These are phyloP conservation scores for Chara braunii DNA, from an alignment of 139 green algal genomes.

Conservation along the genomic window DNA sequence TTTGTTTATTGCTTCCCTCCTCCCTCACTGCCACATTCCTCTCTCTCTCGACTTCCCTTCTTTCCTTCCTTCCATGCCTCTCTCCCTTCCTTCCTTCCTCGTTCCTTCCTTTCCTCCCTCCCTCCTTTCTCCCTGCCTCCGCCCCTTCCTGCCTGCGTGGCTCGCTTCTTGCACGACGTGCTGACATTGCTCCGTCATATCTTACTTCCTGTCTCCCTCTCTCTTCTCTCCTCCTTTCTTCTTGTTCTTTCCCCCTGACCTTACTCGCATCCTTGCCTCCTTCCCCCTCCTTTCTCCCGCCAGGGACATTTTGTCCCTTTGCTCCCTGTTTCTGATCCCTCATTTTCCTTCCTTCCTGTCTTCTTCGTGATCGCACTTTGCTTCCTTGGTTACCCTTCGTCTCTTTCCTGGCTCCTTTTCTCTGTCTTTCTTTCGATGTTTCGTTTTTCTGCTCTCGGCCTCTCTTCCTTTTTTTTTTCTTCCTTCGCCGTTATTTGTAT, in stretches of 20 bases:
- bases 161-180: not conserved
- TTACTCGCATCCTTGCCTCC: no score
- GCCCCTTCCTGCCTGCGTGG: not conserved
- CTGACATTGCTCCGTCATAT: no score
- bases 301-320: no score
- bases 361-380: no score
- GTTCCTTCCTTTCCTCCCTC: not conserved
- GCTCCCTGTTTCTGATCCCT: no score
- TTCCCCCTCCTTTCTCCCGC: no score
- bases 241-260: no score
- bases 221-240: no score
- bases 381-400: no score
- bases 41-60: not conserved
- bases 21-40: slow-evolving; percentile 1
- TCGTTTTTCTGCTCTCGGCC: slow-evolving; percentile 1
- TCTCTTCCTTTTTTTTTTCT: not conserved
- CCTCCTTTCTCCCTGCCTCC: not conserved
- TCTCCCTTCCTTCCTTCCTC: not conserved
- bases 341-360: no score
- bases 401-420: no score
- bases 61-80: not conserved
- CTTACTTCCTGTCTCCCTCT: slow-evolving; percentile 6
- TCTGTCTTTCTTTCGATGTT: not conserved
- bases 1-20: no score
- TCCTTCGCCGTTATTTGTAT: not conserved